These are phyloP conservation scores for Paramyrothecium roridum DNA, from an alignment of 2,329 filamentous ascomycete genomes.

Conservation along the genomic window DNA sequence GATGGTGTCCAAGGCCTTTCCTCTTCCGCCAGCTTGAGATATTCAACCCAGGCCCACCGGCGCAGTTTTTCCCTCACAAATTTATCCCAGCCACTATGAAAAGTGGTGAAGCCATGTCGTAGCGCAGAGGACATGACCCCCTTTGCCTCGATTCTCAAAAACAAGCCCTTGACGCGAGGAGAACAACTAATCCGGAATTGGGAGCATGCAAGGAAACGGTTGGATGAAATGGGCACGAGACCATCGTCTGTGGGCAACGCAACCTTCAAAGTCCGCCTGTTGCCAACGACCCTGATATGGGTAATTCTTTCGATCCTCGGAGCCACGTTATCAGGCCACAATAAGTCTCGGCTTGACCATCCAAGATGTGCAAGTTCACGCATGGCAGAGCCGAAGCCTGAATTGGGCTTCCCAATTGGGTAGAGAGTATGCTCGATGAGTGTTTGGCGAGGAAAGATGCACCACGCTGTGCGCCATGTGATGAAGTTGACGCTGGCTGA, in stretches of 20 bases:
- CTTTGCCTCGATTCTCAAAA: background rate
- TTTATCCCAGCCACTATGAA: background rate
- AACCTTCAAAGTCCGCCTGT: too few species aligned
- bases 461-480: constrained; percentile 7
- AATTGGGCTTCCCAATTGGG: background rate
- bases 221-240: too few species aligned
- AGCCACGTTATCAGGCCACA: too few species aligned
- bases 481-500: constrained; percentile 6
- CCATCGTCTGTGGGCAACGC: too few species aligned
- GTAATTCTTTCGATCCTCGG: too few species aligned
- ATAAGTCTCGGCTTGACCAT: too few species aligned
- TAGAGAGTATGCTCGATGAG: background rate
- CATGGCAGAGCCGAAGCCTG: background rate
- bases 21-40: background rate
- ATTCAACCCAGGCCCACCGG: background rate
- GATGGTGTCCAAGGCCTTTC: background rate
- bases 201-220: too few species aligned
- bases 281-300: too few species aligned
- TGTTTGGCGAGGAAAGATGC: background rate
- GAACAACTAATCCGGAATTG: too few species aligned
- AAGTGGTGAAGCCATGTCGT: background rate
- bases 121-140: background rate
- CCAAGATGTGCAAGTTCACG: too few species aligned
- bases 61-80: background rate
- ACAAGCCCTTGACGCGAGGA: too few species aligned